These are phyloP conservation scores for Galerina sulciceps DNA, from an alignment of 768 basidiomycete genomes.

Conservation along the genomic window DNA sequence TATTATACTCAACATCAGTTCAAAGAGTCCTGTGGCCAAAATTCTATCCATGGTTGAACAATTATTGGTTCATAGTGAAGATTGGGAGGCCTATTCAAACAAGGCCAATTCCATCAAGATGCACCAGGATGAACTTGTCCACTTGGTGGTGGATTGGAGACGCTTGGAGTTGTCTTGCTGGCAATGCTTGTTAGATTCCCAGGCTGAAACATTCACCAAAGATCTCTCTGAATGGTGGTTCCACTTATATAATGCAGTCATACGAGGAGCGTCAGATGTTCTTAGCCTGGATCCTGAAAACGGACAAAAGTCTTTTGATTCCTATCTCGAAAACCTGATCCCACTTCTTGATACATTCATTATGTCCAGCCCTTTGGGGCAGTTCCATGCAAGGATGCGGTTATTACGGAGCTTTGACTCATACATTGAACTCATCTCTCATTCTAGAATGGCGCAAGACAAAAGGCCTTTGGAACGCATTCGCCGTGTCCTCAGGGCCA, in stretches of 20 bases:
- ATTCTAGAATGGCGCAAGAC: slow-evolving; percentile 31
- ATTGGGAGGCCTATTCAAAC: slow-evolving; percentile 98
- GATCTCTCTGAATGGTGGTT: slow-evolving; percentile 81
- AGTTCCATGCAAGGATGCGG: slow-evolving; percentile 70
- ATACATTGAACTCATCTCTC: slow-evolving; percentile 46
- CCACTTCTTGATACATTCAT: slow-evolving; percentile 85
- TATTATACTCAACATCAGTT: slow-evolving; percentile 58
- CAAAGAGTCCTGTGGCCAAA: slow-evolving; percentile 79
- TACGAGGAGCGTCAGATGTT: slow-evolving; percentile 64
- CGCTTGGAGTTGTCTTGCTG: slow-evolving; percentile 88
- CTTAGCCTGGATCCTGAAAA: slow-evolving; percentile 39
- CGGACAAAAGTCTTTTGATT: slow-evolving; percentile 36
- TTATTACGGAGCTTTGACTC: slow-evolving; percentile 71
- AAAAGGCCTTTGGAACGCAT: slow-evolving; percentile 49
- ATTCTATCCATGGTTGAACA: slow-evolving; percentile 84
- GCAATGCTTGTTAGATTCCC: slow-evolving; percentile 77
- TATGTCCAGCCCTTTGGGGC: slow-evolving; percentile 76
- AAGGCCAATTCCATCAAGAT: slow-evolving; percentile 78
- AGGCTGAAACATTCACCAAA: slow-evolving; percentile 59
- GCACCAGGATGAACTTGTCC: slow-evolving; percentile 67
- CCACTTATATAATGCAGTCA: slow-evolving; percentile 77
- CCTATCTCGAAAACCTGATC: slow-evolving; percentile 69
- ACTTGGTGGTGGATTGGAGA: slow-evolving; percentile 87
- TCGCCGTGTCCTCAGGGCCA: slow-evolving; percentile 61
- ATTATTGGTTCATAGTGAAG: slow-evolving; percentile 83